Evolutionary conservation across 1,139 yeast species (phyloP).

Genomic region (Magnusiomyces suaveolens): DNA sequence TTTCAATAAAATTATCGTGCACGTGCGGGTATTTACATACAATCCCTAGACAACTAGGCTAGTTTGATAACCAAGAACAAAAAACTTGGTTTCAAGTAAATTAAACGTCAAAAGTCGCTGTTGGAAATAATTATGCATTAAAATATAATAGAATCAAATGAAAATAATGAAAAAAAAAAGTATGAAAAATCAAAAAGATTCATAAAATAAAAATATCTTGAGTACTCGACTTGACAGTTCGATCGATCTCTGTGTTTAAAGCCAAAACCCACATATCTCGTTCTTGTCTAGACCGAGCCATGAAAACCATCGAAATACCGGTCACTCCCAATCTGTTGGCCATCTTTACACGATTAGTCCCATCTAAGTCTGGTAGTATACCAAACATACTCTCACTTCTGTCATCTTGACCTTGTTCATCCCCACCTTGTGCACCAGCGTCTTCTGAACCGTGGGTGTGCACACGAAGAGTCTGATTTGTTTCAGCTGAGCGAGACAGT

Average conservation of each 20-base stretch:
- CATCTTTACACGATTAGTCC: slow-evolving; percentile 12
- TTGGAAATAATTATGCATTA: too few relatives aligned
- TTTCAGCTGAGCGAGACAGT: too few relatives aligned
- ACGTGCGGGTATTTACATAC: too few relatives aligned
- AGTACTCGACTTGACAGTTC: slow-evolving; percentile 32
- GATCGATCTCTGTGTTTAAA: slow-evolving; percentile 54
- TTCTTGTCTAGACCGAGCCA: slow-evolving; percentile 75
- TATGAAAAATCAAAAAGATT: not conserved
- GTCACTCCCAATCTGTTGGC: slow-evolving; percentile 51
- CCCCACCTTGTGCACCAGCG: not conserved
- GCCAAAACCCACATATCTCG: slow-evolving; percentile 74
- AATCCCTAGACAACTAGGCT: too few relatives aligned
- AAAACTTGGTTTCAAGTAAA: too few relatives aligned
- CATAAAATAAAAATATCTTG: slow-evolving; percentile 18
- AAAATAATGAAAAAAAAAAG: not conserved
- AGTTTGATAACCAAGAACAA: too few relatives aligned
- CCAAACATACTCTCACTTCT: not conserved
- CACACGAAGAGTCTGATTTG: too few relatives aligned
- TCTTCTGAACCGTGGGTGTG: too few relatives aligned
- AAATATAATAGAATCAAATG: not conserved
- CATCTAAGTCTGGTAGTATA: not conserved
- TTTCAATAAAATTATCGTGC: too few relatives aligned
- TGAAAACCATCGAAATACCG: slow-evolving; percentile 61
- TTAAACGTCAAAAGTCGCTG: too few relatives aligned
- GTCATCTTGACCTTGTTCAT: not conserved